These are phyloP conservation scores for Apiospora malaysiana DNA, from an alignment of 2,329 filamentous ascomycete genomes.

Conservation along the genomic window DNA sequence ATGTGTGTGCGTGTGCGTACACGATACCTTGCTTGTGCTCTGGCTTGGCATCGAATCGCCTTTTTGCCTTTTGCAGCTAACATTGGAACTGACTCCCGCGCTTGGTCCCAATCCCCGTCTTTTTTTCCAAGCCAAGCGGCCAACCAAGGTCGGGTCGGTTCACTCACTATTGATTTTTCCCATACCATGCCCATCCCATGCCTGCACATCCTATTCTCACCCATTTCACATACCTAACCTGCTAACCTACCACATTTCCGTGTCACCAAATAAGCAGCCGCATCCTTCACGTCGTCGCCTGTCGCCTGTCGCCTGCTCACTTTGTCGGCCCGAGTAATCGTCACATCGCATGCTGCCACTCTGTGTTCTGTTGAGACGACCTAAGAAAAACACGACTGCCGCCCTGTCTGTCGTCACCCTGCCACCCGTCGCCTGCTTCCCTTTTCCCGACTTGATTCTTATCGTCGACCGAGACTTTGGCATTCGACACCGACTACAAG, in stretches of 20 bases:
- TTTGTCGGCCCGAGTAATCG: neutral
- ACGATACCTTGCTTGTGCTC: neutral
- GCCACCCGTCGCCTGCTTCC: neutral
- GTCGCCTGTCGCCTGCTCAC: neutral
- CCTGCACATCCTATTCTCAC: neutral
- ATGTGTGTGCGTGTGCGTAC: neutral
- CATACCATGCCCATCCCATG: slow-evolving; percentile 7
- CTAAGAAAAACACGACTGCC: neutral
- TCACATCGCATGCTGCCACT: neutral
- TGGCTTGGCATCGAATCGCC: neutral
- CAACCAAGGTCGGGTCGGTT: no score
- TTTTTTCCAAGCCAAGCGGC: neutral
- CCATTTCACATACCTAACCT: slow-evolving; percentile 8
- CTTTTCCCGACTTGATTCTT: neutral
- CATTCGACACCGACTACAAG: neutral
- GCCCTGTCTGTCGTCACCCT: no score
- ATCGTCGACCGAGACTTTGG: neutral
- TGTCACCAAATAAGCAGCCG: neutral
- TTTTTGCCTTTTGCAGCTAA: slow-evolving; percentile 6
- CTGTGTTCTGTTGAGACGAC: neutral
- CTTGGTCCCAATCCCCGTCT: slow-evolving; percentile 16
- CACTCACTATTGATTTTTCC: slow-evolving; percentile 13
- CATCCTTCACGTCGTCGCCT: neutral
- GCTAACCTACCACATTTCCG: neutral
- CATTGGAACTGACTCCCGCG: slow-evolving; percentile 7